Base-by-base conservation (phyloP, 768 basidiomycete species). In the Amylocystis lapponica region DNA sequence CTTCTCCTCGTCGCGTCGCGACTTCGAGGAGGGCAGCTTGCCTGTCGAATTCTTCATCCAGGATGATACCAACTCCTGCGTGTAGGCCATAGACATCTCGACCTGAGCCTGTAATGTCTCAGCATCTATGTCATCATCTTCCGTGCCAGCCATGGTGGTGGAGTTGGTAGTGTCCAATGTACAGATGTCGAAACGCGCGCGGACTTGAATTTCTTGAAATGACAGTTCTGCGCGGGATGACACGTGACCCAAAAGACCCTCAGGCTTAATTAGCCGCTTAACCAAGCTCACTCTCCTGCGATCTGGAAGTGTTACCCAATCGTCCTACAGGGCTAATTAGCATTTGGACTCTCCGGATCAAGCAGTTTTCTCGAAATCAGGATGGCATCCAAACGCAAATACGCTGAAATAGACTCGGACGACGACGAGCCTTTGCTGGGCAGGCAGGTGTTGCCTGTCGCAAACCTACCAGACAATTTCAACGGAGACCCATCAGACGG, bases 21-120 rank as follows among this genome's bases (percentile, higher is more conserved):
- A 43, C 8, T 27, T 46, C 2, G 43, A 52, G 21, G 59, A 50
- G 14, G 57, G 47, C 5, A 55, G 43, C 26, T 52, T 56, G 21
- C 49, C 45, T 26, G 40, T 43, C 29, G 68, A 64, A 25, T 82
- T 75, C 51, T 78, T 77, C 52, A 90, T 69, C 87, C 87, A 90
- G 42, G 87, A 84, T 17, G 83, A 72, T 33, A 86, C 78, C 53
- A 89, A 70, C 58, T 77, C 71, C 50, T 88, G 76, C 2, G 82
- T 79, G 61, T 81, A 78, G 5, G 86, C 81, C 78, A 89, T 78
- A 17, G 86, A 79, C 54, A 86, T 66, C 61, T 90, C 83, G 40
- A 89, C 79, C 64, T 84, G 84, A n/a, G 86, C 86, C 60, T 89
- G 87, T 30, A 90, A 67, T 26, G 75, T 67, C 54, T 86, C 83